Percentiles rank a stretch among this genome's conserved stretches.
These are phyloP conservation scores for Pichia scutulata DNA, from an alignment of 805 yeast species.

Conservation along the genomic window DNA sequence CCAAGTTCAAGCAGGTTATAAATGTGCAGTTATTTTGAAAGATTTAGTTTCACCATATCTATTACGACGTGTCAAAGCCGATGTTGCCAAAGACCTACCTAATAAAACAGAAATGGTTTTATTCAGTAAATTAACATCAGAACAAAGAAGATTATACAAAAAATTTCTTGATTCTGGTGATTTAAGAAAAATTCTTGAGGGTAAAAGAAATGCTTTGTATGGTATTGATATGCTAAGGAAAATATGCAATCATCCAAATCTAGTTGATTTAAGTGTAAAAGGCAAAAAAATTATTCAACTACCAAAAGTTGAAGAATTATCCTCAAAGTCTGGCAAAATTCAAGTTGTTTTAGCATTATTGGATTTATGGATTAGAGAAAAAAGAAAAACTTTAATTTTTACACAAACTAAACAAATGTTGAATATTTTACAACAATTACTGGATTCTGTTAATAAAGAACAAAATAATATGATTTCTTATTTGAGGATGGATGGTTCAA, in stretches of 20 bases:
- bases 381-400: slow-evolving; percentile 76
- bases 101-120: slow-evolving; percentile 89
- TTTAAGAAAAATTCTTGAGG: slow-evolving; percentile 58
- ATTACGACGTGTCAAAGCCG: slow-evolving; percentile 78
- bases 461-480: slow-evolving; percentile 32
- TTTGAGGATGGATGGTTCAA: slow-evolving; percentile 91
- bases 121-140: slow-evolving; percentile 76
- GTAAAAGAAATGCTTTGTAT: slow-evolving; percentile 72
- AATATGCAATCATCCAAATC: slow-evolving; percentile 94
- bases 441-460: slow-evolving; percentile 33
- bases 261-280: slow-evolving; percentile 41
- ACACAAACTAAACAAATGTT: slow-evolving; percentile 94
- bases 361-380: slow-evolving; percentile 67
- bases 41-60: slow-evolving; percentile 88
- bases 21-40: slow-evolving; percentile 86
- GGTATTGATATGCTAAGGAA: slow-evolving; percentile 89
- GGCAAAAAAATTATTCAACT: slow-evolving; percentile 16
- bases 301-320: slow-evolving; percentile 31
- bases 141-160: slow-evolving; percentile 67
- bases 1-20: slow-evolving; percentile 93
- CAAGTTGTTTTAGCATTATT: slow-evolving; percentile 76
- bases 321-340: slow-evolving; percentile 69
- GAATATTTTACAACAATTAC: slow-evolving; percentile 69
- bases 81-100: slow-evolving; percentile 93
- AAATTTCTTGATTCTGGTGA: slow-evolving; percentile 74